Conservation (phyloP, 176 grass and related monocot genomes). For the Otatea glauca region DNA sequence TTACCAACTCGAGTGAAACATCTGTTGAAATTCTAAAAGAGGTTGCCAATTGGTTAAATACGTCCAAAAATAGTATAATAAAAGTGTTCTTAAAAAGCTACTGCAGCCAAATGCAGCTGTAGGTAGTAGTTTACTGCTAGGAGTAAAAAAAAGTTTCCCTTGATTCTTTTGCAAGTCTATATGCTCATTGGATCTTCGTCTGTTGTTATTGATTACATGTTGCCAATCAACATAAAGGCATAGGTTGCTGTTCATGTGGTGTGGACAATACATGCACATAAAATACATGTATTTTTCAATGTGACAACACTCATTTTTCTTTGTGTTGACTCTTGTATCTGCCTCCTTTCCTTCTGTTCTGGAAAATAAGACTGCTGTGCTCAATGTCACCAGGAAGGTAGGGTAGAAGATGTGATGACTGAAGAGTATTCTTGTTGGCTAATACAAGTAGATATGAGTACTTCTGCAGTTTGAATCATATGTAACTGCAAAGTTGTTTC, state of each 20-base stretch:
- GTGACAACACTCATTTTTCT: too few relatives aligned
- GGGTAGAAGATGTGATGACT: neutral
- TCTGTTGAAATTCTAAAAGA: too few relatives aligned
- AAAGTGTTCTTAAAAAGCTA: neutral
- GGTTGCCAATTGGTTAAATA: neutral
- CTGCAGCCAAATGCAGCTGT: neutral
- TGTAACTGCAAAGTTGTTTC: neutral
- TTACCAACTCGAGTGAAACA: too few relatives aligned
- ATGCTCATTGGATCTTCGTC: neutral
- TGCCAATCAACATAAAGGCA: neutral
- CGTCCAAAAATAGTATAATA: neutral
- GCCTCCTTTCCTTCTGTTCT: slow-evolving; percentile 25
- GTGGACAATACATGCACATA: neutral
- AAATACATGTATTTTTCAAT: slow-evolving; percentile 20
- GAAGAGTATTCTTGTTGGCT: slow-evolving; percentile 15
- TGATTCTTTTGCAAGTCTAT: neutral
- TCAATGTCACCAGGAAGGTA: neutral
- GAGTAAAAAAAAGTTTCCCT: neutral
- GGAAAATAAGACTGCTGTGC: slow-evolving; percentile 19
- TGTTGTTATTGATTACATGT: neutral
- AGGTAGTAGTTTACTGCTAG: neutral
- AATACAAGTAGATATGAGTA: neutral
- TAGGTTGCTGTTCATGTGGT: slow-evolving; percentile 28
- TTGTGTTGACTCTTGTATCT: neutral
- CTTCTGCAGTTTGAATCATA: slow-evolving; percentile 12